Conservation (phyloP, 495 filamentous ascomycete species). For the Hapsidospora chrysogenum region DNA sequence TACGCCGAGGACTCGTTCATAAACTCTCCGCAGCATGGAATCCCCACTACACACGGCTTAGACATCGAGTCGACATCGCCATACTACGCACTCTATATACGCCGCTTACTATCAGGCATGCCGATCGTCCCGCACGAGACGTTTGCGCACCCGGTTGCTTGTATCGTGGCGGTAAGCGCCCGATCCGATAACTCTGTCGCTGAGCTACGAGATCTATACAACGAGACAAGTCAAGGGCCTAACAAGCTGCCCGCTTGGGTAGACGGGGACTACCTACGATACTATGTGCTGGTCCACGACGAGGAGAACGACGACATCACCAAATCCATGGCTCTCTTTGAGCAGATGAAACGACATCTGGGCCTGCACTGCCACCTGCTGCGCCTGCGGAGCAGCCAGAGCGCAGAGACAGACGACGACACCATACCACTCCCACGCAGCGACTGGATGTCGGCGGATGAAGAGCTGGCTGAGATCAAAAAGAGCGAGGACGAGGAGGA, state of each 20-base stretch:
- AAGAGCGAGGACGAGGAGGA: slow-evolving; percentile 41
- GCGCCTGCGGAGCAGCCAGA: slow-evolving; percentile 65
- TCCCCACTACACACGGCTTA: slow-evolving; percentile 16
- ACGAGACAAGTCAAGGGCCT: slow-evolving; percentile 51
- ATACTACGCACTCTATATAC: slow-evolving; percentile 67
- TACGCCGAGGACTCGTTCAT: slow-evolving; percentile 33
- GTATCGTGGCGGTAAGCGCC: slow-evolving; percentile 87
- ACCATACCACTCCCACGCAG: slow-evolving; percentile 60
- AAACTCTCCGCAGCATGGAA: slow-evolving; percentile 17
- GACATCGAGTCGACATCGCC: slow-evolving; percentile 32
- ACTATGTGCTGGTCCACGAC: slow-evolving; percentile 95
- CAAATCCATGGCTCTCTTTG: slow-evolving; percentile 74
- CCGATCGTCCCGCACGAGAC: slow-evolving; percentile 73
- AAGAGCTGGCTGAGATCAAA: slow-evolving; percentile 61
- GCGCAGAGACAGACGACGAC: slow-evolving; percentile 84
- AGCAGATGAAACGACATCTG: slow-evolving; percentile 96
- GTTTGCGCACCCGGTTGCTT: slow-evolving; percentile 88
- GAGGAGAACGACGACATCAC: slow-evolving; percentile 85
- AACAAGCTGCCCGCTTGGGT: slow-evolving; percentile 63
- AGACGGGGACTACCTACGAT: slow-evolving; percentile 74
- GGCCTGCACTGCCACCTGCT: slow-evolving; percentile 90
- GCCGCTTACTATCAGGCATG: slow-evolving; percentile 63
- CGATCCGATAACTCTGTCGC: slow-evolving; percentile 67
- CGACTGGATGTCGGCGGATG: slow-evolving; percentile 78
- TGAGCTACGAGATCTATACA: slow-evolving; percentile 65